Base-by-base conservation (phyloP, 352 stramenopile genomes). In the Phytophthora podocarpi region DNA sequence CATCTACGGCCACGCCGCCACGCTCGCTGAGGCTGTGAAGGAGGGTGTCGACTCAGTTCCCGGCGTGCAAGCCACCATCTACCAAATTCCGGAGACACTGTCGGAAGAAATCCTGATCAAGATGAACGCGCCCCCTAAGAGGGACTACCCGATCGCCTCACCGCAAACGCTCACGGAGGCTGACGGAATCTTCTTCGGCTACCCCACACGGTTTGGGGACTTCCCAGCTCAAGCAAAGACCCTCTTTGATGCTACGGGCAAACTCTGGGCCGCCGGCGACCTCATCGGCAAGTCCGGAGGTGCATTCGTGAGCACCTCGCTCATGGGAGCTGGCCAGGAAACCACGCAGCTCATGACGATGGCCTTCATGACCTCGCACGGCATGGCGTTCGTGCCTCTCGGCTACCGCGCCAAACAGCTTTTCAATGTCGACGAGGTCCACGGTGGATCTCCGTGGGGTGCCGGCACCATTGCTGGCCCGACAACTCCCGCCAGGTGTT, bases 181-280 rank as follows among this genome's bases (percentile, higher is more conserved):
- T 1, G 55, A 64, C 20, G 55, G 55, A 8, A 64, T 64, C 20
- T 45, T 64, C 13, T 39, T 64, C 27, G 45, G 55, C 20, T 64
- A 35, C 23, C 55, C 55, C 24, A 56, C 55, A 2, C 45, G 36
- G 4, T 56, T 64, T 6, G 55, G 43, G 12, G 45, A 42, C 13
- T 47, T 55, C 21, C 54, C 55, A n/a, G 35, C 23, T 18, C 55
- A 64, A 21, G 36, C 45, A 16, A 64, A 57, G 36, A 31, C 45
- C 9, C 55, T 64, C 8, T 49, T 64, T 5, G 55, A 64, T 18
- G 34, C 55, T 5, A 56, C 42, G 3, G 45, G 55, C 12, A 26
- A 55, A 34, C 9, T 57, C 8, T 64, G 45, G 35, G 13, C 30
- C 16, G 36, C 16, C 6, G 43, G 55, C 6, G 42, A 24, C 9